Base-by-base conservation (phyloP, 345 rosid species). In the Moricandia moricandioides region DNA sequence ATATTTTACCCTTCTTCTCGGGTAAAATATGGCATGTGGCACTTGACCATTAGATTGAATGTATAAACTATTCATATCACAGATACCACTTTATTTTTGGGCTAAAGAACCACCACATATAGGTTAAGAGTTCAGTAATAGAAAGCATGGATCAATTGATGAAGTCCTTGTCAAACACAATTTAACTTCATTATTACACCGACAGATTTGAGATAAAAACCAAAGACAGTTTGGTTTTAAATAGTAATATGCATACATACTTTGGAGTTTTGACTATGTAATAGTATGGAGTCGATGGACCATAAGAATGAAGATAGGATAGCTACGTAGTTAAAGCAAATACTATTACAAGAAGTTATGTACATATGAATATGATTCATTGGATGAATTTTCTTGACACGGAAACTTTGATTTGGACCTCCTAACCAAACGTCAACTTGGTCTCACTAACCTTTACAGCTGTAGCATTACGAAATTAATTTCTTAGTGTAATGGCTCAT, bases 371-470 rank as follows among this genome's bases (percentile, higher is more conserved):
- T 51, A 61, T 62, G 45, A 64, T 77, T 70, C 76, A 64, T 45
- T 77, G 61, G 80, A 56, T 47, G 55, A 64, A 8, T 34, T 77
- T 71, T 70, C 67, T 47, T 47, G 75, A 77, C 61, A 64, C 16
- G 71, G 80, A 76, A 76, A 64, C 43, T 70, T 64, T 29, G 80
- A 76, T 77, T 77, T 77, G 76, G 80, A 70, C 80, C 3, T 67
- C 67, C 67, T 77, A 77, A 77, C 80, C 29, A 70, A 56, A 77
- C 76, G 51, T 77, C 80, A 70, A 64, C 71, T 57, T 70, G 76
- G 80, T 70, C 80, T 52, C 65, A 70, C 17, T 64, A 12, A 8
- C 7, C 65, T 26, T 70, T 64, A 70, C 76, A 77, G 70, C 75
- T 76, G 75, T 70, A 10, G 10, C 37, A 76, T 70, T 43, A 11